Conservation (phyloP, 2,329 filamentous ascomycete genomes). For the Phyllosticta citrichinensis region DNA sequence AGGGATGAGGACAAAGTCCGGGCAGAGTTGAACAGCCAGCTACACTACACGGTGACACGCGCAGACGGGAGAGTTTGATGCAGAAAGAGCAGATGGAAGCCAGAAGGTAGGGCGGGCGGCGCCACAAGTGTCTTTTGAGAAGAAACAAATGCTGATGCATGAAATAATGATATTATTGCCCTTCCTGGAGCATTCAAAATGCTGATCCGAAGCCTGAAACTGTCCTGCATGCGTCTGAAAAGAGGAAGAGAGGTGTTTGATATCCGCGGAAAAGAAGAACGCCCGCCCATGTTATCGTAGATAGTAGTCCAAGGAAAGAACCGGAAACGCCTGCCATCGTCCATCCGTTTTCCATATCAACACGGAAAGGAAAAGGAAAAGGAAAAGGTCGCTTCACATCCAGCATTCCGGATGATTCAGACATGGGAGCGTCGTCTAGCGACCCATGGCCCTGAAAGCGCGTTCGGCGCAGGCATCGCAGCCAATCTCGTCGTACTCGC, state of each 20-base stretch:
- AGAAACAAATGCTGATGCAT: not conserved
- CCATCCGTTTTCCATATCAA: not conserved
- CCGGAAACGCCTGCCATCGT: not conserved
- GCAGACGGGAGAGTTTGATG: not conserved
- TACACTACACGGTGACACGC: too few species aligned
- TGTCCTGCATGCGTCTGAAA: not conserved
- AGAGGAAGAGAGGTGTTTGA: not conserved
- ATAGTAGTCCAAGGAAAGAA: too few species aligned
- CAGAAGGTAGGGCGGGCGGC: not conserved
- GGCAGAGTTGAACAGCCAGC: too few species aligned
- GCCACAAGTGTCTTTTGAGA: not conserved
- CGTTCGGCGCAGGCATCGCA: constrained; percentile 6
- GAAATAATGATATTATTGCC: not conserved
- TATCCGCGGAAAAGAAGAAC: not conserved
- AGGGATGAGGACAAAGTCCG: too few species aligned
- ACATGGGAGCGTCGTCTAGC: not conserved
- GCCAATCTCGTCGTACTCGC: constrained; percentile 8
- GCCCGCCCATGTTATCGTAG: not conserved
- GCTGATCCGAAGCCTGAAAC: not conserved
- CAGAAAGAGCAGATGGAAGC: not conserved
- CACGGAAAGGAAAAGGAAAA: not conserved
- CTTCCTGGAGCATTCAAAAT: not conserved
- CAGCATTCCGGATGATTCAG: not conserved
- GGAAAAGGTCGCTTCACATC: not conserved
- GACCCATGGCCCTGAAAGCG: constrained; percentile 7